phyloP scores from a whole-genome alignment of 805 yeast species.

The Grigorovia humatica region DNA sequence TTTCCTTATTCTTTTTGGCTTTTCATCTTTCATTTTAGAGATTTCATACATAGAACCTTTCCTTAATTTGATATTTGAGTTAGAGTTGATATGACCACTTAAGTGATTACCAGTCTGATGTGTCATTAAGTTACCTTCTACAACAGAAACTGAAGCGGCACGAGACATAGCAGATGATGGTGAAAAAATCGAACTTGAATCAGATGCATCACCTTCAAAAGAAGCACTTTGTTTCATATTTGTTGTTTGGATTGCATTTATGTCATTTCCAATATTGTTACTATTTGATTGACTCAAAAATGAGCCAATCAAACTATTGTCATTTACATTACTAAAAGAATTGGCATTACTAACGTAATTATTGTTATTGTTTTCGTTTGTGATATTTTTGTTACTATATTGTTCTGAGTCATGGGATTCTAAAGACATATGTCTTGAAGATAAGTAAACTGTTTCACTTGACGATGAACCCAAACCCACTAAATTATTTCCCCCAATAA shows the following conservation, averaged over 20 bases:
- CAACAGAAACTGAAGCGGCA: neutral
- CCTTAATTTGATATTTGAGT: slow-evolving; percentile 1
- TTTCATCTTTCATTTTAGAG: slow-evolving; percentile 9
- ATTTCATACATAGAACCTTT: slow-evolving; percentile 9
- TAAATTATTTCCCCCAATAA: neutral
- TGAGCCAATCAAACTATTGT: neutral
- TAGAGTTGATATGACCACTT: neutral
- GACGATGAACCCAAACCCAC: neutral
- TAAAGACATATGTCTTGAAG: neutral
- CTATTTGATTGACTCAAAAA: neutral
- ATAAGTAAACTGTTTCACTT: neutral
- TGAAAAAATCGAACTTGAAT: neutral
- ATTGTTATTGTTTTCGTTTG: neutral
- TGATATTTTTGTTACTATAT: neutral
- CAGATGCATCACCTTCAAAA: neutral
- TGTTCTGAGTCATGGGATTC: neutral
- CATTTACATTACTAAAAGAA: neutral
- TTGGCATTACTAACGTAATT: neutral
- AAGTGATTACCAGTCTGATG: neutral
- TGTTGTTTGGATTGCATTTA: neutral
- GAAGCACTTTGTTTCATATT: neutral
- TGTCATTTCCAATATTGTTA: neutral
- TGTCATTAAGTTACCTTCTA: neutral
- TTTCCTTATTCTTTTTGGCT: slow-evolving; percentile 21
- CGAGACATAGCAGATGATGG: neutral